phyloP scores from a whole-genome alignment of 371 early-diverging fungal species.

The Apophysomyces sp. region DNA sequence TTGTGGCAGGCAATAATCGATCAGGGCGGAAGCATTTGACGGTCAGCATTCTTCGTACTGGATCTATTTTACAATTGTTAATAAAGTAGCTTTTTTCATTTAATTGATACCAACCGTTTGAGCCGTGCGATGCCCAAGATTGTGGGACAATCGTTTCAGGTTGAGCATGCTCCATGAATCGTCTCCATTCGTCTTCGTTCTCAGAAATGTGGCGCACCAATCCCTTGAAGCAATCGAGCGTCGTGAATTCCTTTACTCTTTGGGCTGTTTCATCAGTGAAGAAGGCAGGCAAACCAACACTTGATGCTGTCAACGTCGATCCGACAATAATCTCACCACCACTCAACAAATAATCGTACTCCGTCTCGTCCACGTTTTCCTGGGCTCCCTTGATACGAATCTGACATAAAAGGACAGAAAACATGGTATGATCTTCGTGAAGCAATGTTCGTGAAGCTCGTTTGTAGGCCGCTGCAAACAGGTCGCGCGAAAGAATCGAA shows the following conservation, averaged over 20 bases:
- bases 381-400: constrained; percentile 73
- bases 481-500: constrained; percentile 73
- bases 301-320: constrained; percentile 35
- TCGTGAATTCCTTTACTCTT: constrained; percentile 52
- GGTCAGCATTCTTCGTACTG: constrained; percentile 75
- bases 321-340: constrained; percentile 54
- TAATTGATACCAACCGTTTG: constrained; percentile 48
- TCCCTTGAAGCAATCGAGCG: constrained; percentile 55
- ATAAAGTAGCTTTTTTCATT: background rate
- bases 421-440: constrained; percentile 91
- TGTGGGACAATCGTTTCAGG: constrained; percentile 68
- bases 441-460: constrained; percentile 83
- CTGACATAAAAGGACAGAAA: constrained; percentile 86
- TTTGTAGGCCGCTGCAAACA: constrained; percentile 83
- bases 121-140: constrained; percentile 57
- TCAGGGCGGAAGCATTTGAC: constrained; percentile 91
- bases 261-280: constrained; percentile 65
- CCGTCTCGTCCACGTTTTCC: constrained; percentile 67
- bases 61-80: constrained; percentile 23
- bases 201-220: constrained; percentile 54
- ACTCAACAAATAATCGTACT: constrained; percentile 70
- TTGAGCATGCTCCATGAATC: constrained; percentile 53
- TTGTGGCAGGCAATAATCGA: constrained; percentile 73
- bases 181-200: constrained; percentile 56
- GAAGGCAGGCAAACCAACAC: constrained; percentile 45